Evolutionary conservation across 2,329 filamentous ascomycete genomes (phyloP).

Genomic region (Coniosporium tulheliwenetii): DNA sequence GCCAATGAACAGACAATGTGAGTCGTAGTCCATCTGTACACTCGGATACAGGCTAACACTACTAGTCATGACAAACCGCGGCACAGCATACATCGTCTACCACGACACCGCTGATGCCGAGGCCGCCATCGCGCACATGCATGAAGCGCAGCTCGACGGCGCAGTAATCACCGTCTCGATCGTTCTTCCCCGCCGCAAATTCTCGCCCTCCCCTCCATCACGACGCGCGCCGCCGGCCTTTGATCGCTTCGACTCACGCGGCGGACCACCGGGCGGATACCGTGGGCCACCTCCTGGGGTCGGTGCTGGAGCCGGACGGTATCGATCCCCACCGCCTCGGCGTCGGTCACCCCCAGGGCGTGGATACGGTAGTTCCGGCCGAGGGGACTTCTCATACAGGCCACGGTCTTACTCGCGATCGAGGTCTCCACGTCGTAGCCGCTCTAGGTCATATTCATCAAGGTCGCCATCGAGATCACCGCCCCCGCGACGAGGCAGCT

Average conservation of each 20-base stretch:
- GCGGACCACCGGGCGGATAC: slow-evolving; percentile 17
- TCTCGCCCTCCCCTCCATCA: slow-evolving; percentile 63
- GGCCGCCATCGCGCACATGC: slow-evolving; percentile 86
- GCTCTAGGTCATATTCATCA: slow-evolving; percentile 8
- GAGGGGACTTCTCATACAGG: slow-evolving; percentile 1
- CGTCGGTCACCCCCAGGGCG: slow-evolving; percentile 1
- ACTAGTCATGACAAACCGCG: slow-evolving; percentile 72
- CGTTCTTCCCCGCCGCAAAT: slow-evolving; percentile 67
- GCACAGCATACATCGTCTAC: slow-evolving; percentile 86
- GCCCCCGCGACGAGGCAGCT: slow-evolving; percentile 13
- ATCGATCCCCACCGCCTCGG: slow-evolving; percentile 9
- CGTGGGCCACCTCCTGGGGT: slow-evolving; percentile 12
- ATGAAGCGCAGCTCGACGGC: slow-evolving; percentile 88
- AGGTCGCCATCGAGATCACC: slow-evolving; percentile 12
- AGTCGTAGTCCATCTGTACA: slow-evolving; percentile 17
- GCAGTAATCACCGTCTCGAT: slow-evolving; percentile 74
- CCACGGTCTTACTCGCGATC: slow-evolving; percentile 6
- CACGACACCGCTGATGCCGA: slow-evolving; percentile 64
- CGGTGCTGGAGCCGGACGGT: slow-evolving; percentile 19
- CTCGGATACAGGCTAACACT: background rate
- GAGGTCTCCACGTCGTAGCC: slow-evolving; percentile 2
- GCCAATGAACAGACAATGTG: slow-evolving; percentile 74
- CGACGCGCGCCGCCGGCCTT: slow-evolving; percentile 40
- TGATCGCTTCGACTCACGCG: slow-evolving; percentile 27
- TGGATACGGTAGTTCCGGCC: background rate